A percentile compares a stretch with the other conserved stretches of the same genome.
These are phyloP conservation scores for Penicillium sp. DNA, from an alignment of 2,329 filamentous ascomycete species.

Conservation along the genomic window DNA sequence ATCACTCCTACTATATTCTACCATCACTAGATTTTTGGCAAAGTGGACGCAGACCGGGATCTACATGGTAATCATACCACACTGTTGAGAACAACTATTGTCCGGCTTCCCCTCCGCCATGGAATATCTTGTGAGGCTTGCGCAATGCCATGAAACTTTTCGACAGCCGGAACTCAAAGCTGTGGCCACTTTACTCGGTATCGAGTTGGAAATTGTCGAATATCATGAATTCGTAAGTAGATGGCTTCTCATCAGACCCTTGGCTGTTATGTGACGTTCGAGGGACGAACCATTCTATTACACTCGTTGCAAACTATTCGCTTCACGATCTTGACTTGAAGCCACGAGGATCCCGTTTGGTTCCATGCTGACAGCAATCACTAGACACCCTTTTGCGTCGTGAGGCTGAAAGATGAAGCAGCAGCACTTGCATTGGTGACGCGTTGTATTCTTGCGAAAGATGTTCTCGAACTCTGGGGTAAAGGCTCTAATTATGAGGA, in stretches of 20 bases:
- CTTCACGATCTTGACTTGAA: background rate
- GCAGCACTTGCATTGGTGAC: conserved; percentile 62
- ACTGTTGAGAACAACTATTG: too few relatives aligned
- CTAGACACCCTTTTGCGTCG: conserved; percentile 83
- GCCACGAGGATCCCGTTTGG: too few relatives aligned
- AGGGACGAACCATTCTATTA: background rate
- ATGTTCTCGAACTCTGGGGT: conserved; percentile 87
- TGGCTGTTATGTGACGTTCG: conserved; percentile 1
- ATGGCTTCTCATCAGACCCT: background rate
- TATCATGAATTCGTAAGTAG: conserved; percentile 66
- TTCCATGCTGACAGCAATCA: background rate
- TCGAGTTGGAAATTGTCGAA: conserved; percentile 65
- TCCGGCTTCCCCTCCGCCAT: conserved; percentile 25
- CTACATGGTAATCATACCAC: too few relatives aligned
- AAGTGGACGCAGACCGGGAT: too few relatives aligned
- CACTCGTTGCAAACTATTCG: background rate
- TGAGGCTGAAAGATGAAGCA: conserved; percentile 59
- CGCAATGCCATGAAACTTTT: conserved; percentile 87
- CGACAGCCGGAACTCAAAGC: conserved; percentile 76
- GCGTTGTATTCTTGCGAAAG: conserved; percentile 74
- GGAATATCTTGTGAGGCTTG: conserved; percentile 85
- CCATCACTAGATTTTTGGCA: too few relatives aligned
- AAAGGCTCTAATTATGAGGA: conserved; percentile 59
- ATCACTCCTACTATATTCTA: too few relatives aligned
- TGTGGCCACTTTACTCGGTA: conserved; percentile 61